Evolutionary conservation across 768 basidiomycete species (phyloP).

Genomic region (Glaciozyma martinii): DNA sequence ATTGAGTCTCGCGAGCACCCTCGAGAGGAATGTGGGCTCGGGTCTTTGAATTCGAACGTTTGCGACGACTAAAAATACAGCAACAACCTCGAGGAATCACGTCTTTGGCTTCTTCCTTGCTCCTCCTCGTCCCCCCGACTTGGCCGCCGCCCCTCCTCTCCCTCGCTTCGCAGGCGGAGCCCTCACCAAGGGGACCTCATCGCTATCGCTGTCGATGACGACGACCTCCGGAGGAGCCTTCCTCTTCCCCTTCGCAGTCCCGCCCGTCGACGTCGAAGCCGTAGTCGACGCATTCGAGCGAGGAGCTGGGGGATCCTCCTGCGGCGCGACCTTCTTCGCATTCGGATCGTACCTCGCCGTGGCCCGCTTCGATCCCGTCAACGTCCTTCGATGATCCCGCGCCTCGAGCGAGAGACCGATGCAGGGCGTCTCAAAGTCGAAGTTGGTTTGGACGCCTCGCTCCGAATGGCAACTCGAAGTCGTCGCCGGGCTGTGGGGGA

Average conservation of each 20-base stretch:
- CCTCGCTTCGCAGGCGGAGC: constrained; percentile 13
- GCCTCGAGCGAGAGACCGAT: constrained; percentile 14
- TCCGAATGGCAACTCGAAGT: background rate
- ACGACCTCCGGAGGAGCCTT: constrained; percentile 18
- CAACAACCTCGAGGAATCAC: no score
- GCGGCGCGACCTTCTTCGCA: background rate
- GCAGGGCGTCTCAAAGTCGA: constrained; percentile 31
- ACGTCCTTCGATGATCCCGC: constrained; percentile 18
- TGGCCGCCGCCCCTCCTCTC: background rate
- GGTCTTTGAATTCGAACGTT: no score
- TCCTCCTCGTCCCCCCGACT: background rate
- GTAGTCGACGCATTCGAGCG: background rate
- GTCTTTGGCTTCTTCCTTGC: constrained; percentile 9
- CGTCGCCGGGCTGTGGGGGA: constrained; percentile 13
- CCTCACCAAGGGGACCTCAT: constrained; percentile 5
- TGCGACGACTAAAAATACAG: no score
- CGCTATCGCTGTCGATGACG: constrained; percentile 17
- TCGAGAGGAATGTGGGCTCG: no score
- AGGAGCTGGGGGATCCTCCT: background rate
- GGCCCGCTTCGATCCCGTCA: background rate
- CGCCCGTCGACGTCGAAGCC: background rate
- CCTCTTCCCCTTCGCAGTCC: background rate
- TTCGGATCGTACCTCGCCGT: constrained; percentile 8
- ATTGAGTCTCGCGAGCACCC: no score
- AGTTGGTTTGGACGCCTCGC: constrained; percentile 28